phyloP scores from a whole-genome alignment of 345 rosid genomes.

The Turritis glabra region DNA sequence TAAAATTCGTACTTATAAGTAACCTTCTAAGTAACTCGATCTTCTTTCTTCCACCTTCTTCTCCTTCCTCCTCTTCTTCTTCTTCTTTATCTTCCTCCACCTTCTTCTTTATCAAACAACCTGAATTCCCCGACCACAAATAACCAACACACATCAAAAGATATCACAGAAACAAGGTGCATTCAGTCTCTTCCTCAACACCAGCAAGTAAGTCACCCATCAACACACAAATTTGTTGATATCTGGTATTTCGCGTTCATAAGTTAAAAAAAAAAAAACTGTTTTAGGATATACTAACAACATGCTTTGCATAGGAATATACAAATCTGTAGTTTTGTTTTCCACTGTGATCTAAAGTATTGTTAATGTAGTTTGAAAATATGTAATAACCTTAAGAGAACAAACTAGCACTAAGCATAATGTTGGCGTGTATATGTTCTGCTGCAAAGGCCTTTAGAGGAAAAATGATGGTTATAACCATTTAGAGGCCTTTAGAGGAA shows the following conservation, averaged over 20 bases:
- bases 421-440: constrained; percentile 43
- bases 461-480: no score
- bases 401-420: neutral
- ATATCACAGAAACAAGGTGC: no score
- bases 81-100: no score
- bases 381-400: neutral
- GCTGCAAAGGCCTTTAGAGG: no score
- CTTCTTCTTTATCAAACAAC: no score
- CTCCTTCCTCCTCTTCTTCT: no score
- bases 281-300: neutral
- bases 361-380: neutral
- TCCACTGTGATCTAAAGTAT: neutral
- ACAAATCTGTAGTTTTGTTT: neutral
- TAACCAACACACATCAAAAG: no score
- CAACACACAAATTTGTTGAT: neutral
- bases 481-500: constrained; percentile 69
- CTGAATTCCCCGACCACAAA: no score
- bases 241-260: neutral
- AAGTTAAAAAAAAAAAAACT: neutral
- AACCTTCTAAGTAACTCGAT: no score
- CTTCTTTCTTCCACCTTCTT: no score
- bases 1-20: no score
- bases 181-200: constrained; percentile 94
- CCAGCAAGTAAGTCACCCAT: constrained; percentile 72
- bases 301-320: neutral